Evolutionary conservation across 805 yeast species (phyloP).

Genomic region (Metschnikowia shivogae): DNA sequence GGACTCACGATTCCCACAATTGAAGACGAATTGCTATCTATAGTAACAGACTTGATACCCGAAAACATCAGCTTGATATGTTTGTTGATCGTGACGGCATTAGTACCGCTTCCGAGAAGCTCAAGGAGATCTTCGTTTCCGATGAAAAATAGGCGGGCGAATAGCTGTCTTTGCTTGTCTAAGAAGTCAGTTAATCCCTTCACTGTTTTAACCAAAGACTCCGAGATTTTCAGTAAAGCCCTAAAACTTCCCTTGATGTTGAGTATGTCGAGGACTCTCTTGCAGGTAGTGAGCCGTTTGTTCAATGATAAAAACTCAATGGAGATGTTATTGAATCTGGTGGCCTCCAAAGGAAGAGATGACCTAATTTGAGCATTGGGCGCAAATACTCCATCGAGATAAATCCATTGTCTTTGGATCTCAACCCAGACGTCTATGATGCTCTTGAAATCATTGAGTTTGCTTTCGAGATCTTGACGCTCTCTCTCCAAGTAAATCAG

Average conservation of each 20-base stretch:
- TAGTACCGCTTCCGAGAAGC: slow-evolving; percentile 62
- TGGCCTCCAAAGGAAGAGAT: slow-evolving; percentile 66
- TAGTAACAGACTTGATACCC: slow-evolving; percentile 48
- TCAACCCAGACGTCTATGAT: slow-evolving; percentile 73
- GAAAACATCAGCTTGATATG: slow-evolving; percentile 70
- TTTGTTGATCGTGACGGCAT: slow-evolving; percentile 45
- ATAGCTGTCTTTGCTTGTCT: slow-evolving; percentile 71
- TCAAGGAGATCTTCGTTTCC: slow-evolving; percentile 90
- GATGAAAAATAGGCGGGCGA: slow-evolving; percentile 79
- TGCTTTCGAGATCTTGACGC: slow-evolving; percentile 50
- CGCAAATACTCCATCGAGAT: slow-evolving; percentile 74
- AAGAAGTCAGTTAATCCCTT: slow-evolving; percentile 71
- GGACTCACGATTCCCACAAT: slow-evolving; percentile 53
- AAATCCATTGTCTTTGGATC: slow-evolving; percentile 85
- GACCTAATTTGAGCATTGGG: slow-evolving; percentile 50
- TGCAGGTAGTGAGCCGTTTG: slow-evolving; percentile 45
- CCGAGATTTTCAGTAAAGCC: slow-evolving; percentile 48
- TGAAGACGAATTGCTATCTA: slow-evolving; percentile 26
- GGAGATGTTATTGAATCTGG: slow-evolving; percentile 60
- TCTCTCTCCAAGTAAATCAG: slow-evolving; percentile 58
- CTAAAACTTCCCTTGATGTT: slow-evolving; percentile 45
- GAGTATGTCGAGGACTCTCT: slow-evolving; percentile 53
- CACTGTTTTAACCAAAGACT: slow-evolving; percentile 54
- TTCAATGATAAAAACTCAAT: slow-evolving; percentile 55
- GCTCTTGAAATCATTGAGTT: slow-evolving; percentile 46